Conservation (phyloP, 2,329 filamentous ascomycete species). For the Ceratocystiopsis sp. region DNA sequence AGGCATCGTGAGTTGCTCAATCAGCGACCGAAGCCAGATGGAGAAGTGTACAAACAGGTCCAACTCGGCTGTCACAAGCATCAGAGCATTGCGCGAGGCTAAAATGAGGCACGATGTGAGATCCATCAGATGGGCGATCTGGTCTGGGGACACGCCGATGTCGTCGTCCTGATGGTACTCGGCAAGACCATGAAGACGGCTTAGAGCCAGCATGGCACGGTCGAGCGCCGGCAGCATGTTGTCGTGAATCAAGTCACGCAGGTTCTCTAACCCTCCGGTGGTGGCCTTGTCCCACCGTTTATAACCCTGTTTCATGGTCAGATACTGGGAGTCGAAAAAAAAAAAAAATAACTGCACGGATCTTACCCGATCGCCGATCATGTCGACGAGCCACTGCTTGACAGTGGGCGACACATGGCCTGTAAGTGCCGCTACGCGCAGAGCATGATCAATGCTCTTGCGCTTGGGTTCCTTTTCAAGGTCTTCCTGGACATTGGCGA, state of each 20-base stretch:
- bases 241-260: conserved; percentile 66
- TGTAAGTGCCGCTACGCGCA: conserved; percentile 73
- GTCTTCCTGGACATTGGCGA: conserved; percentile 60
- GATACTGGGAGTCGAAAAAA: not conserved
- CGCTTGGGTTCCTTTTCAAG: conserved; percentile 44
- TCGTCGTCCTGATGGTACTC: conserved; percentile 58
- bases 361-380: conserved; percentile 57
- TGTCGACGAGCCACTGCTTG: conserved; percentile 78
- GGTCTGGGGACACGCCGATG: conserved; percentile 46
- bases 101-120: conserved; percentile 60
- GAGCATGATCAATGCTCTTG: conserved; percentile 48
- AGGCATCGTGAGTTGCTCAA: conserved; percentile 54
- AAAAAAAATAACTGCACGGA: not conserved
- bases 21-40: conserved; percentile 67
- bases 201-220: conserved; percentile 63
- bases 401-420: conserved; percentile 61
- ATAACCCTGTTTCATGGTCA: conserved; percentile 43
- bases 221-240: conserved; percentile 81
- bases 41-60: conserved; percentile 65
- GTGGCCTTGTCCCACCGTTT: conserved; percentile 92
- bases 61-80: conserved; percentile 58
- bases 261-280: conserved; percentile 55
- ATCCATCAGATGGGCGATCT: conserved; percentile 50
- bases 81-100: conserved; percentile 55
- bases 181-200: conserved; percentile 67